These are phyloP conservation scores for Camelina sativa DNA, from an alignment of 345 rosid genomes.

Conservation along the genomic window DNA sequence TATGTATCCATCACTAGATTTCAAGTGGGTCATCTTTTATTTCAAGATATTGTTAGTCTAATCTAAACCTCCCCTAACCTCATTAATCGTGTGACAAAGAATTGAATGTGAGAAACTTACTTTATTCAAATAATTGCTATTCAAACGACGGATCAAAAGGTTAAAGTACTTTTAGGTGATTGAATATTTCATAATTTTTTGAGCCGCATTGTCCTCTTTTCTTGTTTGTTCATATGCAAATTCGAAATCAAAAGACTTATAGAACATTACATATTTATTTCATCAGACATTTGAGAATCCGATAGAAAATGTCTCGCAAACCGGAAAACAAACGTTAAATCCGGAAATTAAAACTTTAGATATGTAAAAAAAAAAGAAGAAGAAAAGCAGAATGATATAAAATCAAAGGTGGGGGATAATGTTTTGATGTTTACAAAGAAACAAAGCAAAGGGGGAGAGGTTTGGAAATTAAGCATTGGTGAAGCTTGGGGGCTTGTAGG, in stretches of 20 bases:
- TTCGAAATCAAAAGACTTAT: slow-evolving; percentile 13
- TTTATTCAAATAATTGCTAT: slow-evolving; percentile 6
- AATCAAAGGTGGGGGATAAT: slow-evolving; percentile 33
- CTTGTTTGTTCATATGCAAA: neutral
- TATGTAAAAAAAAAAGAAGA: neutral
- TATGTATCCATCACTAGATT: slow-evolving; percentile 36
- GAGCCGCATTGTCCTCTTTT: slow-evolving; percentile 12
- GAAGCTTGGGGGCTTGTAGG: slow-evolving; percentile 49
- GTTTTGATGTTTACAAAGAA: slow-evolving; percentile 40
- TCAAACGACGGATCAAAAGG: neutral
- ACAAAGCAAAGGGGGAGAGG: slow-evolving; percentile 16
- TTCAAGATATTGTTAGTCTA: slow-evolving; percentile 21
- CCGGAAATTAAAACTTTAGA: slow-evolving; percentile 40
- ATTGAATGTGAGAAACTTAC: neutral
- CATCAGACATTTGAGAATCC: slow-evolving; percentile 37
- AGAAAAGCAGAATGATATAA: slow-evolving; percentile 30
- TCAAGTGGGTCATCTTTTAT: slow-evolving; percentile 31
- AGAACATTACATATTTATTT: slow-evolving; percentile 43
- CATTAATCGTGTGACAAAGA: slow-evolving; percentile 10
- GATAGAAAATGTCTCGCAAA: slow-evolving; percentile 41
- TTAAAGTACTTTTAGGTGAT: neutral
- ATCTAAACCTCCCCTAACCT: slow-evolving; percentile 7
- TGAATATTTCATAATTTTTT: neutral
- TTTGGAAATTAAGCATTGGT: slow-evolving; percentile 33
- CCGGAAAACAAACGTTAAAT: slow-evolving; percentile 38